phyloP scores from a whole-genome alignment of 2,329 filamentous ascomycete genomes.

The Aspergillus brunneoviolaceus region DNA sequence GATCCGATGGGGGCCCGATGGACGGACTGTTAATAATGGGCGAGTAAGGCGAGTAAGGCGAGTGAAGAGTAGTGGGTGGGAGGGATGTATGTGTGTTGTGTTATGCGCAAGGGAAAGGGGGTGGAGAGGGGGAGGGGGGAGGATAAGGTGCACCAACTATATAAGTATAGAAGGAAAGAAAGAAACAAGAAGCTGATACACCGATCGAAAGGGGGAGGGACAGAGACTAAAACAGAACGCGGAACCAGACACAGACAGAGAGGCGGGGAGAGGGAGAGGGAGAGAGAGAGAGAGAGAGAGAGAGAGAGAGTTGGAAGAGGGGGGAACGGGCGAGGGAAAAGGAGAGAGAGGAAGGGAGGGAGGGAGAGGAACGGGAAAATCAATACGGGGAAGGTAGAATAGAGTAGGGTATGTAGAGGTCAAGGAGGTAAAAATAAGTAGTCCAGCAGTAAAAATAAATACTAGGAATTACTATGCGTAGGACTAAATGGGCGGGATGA shows the following conservation, averaged over 20 bases:
- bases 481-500: neutral
- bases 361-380: conserved; percentile 14
- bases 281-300: conserved; percentile 47
- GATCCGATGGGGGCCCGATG: conserved; percentile 8
- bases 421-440: neutral
- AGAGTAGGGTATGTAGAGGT: neutral
- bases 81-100: neutral
- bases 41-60: conserved; percentile 1
- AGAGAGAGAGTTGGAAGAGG: conserved; percentile 4
- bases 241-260: conserved; percentile 10
- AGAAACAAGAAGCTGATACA: conserved; percentile 12
- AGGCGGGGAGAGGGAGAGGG: conserved; percentile 26
- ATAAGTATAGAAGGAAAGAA: conserved; percentile 10
- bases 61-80: conserved; percentile 1
- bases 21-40: neutral
- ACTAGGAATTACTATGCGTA: too few species aligned
- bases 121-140: conserved; percentile 4
- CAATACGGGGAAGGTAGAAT: conserved; percentile 13
- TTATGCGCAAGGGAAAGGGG: conserved; percentile 3
- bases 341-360: neutral
- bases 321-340: conserved; percentile 9
- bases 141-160: conserved; percentile 4
- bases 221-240: conserved; percentile 9
- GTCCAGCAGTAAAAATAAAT: neutral
- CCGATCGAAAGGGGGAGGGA: neutral